phyloP scores from a whole-genome alignment of 2,329 filamentous ascomycete species.

The Curvularia eragrostidis region DNA sequence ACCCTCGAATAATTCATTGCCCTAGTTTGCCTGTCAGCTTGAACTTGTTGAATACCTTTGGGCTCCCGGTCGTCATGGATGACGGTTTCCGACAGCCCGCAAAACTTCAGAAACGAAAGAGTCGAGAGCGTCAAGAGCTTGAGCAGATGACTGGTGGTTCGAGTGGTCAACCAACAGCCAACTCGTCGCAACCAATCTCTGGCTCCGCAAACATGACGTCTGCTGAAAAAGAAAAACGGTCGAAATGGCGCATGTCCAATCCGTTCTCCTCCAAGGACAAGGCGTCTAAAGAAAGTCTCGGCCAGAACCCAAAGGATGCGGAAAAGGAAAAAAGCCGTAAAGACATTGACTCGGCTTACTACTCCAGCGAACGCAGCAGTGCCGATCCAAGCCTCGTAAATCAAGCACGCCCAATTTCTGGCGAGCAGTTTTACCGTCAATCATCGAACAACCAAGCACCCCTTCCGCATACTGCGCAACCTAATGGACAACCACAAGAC shows the following conservation, averaged over 20 bases:
- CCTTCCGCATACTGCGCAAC: slow-evolving; percentile 12
- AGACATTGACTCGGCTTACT: slow-evolving; percentile 44
- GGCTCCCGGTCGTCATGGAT: slow-evolving; percentile 23
- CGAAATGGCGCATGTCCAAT: slow-evolving; percentile 47
- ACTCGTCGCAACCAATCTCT: slow-evolving; percentile 26
- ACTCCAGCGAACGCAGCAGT: slow-evolving; percentile 43
- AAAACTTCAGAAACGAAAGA: slow-evolving; percentile 45
- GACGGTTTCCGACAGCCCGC: slow-evolving; percentile 31
- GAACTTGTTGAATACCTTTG: not conserved
- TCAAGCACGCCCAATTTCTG: slow-evolving; percentile 36
- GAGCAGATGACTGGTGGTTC: slow-evolving; percentile 31
- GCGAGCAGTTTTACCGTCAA: slow-evolving; percentile 34
- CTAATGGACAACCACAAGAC: slow-evolving; percentile 14
- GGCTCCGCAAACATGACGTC: slow-evolving; percentile 28
- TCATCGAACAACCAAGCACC: slow-evolving; percentile 26
- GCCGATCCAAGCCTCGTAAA: slow-evolving; percentile 43
- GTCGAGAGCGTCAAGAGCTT: slow-evolving; percentile 39
- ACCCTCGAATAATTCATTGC: not conserved
- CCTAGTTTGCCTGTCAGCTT: not conserved
- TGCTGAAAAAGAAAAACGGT: slow-evolving; percentile 45
- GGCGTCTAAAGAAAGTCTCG: slow-evolving; percentile 21
- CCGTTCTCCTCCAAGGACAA: slow-evolving; percentile 48
- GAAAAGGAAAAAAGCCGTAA: slow-evolving; percentile 22
- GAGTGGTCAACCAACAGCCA: slow-evolving; percentile 24
- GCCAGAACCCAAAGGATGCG: slow-evolving; percentile 18